Evolutionary conservation across 106 monocot genomes (phyloP), one percentile per base, ranked within the genome.

Genomic region (Posidonia australis): DNA sequence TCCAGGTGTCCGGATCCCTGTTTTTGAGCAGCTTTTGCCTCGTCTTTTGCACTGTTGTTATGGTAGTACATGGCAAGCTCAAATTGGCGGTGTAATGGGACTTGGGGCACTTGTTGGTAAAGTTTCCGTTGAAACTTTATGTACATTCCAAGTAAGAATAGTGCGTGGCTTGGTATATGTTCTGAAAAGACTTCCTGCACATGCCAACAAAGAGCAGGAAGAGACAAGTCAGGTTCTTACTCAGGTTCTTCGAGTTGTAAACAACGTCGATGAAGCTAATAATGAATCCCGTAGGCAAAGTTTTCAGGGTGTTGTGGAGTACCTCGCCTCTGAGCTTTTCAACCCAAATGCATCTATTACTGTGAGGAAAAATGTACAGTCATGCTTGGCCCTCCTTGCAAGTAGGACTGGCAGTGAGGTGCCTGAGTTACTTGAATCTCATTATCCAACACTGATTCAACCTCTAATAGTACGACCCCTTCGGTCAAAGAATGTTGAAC

Each of bases 391-490:
- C 43, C 85, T 98, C 56, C 80, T 98, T 51, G 98, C 98, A 51
- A 98, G 83, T 68, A 81, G 98, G 70, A 98, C 87, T 32, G 98
- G 98, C 36, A 91, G 98, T 77, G 98, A 98, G 70, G 87, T 98
- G 3, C 82, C 98, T 66, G 98, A 98, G 77, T 78, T 98, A 71
- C 91, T 98, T 70, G 98, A 98, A 41, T 70, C 80, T 69, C 77
- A 83, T 23, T 91, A 91, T 54, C 77, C 67, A n/a, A 91, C 91
- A 43, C 64, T 98, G 46, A 85, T 98, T 77, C 87, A 91, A 60
- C 98, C 98, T 77, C 91, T 98, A 17, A 88, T 98, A 60, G 67
- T 77, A 60, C 76, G 98, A 46, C 81, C 98, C 12, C 68, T 98
- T 5, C 84, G 98, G 29, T 64, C 78, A 13, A 98, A 86, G 58